Conservation (phyloP, 2,329 filamentous ascomycete genomes). For the Fusarium sp. region DNA sequence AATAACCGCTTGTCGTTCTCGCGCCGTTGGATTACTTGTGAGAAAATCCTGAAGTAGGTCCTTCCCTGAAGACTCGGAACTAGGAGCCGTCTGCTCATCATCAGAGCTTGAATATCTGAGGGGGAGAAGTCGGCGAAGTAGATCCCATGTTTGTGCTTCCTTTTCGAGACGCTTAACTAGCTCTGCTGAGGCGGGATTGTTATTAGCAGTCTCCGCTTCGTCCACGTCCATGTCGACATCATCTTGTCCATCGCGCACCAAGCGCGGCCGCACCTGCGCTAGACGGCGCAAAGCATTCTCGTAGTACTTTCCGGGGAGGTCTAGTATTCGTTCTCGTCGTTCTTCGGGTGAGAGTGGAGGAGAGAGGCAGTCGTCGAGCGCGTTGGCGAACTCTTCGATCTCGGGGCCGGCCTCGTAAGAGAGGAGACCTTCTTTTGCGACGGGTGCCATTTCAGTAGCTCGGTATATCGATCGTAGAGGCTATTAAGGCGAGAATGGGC, state of each 20-base stretch:
- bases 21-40: slow-evolving; percentile 75
- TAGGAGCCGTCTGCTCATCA: slow-evolving; percentile 49
- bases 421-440: slow-evolving; percentile 16
- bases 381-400: slow-evolving; percentile 86
- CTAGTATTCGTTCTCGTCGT: slow-evolving; percentile 73
- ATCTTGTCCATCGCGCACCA: slow-evolving; percentile 51
- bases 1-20: slow-evolving; percentile 82
- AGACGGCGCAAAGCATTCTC: slow-evolving; percentile 58
- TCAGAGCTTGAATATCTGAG: slow-evolving; percentile 66
- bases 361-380: slow-evolving; percentile 78
- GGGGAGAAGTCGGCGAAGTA: slow-evolving; percentile 79
- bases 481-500: slow-evolving; percentile 6
- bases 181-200: slow-evolving; percentile 42
- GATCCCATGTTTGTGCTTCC: slow-evolving; percentile 91
- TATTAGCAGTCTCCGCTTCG: slow-evolving; percentile 55
- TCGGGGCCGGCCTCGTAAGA: slow-evolving; percentile 70
- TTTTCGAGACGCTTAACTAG: slow-evolving; percentile 71
- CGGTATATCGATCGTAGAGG: neutral
- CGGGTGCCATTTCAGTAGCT: slow-evolving; percentile 31
- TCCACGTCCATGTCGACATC: slow-evolving; percentile 68
- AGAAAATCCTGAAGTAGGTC: slow-evolving; percentile 77
- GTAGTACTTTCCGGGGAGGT: slow-evolving; percentile 69
- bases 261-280: slow-evolving; percentile 47
- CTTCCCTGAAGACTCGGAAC: slow-evolving; percentile 41
- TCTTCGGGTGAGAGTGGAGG: slow-evolving; percentile 61